Conservation (phyloP, 2,329 filamentous ascomycete genomes). For the Chaetothyriales sp. region DNA sequence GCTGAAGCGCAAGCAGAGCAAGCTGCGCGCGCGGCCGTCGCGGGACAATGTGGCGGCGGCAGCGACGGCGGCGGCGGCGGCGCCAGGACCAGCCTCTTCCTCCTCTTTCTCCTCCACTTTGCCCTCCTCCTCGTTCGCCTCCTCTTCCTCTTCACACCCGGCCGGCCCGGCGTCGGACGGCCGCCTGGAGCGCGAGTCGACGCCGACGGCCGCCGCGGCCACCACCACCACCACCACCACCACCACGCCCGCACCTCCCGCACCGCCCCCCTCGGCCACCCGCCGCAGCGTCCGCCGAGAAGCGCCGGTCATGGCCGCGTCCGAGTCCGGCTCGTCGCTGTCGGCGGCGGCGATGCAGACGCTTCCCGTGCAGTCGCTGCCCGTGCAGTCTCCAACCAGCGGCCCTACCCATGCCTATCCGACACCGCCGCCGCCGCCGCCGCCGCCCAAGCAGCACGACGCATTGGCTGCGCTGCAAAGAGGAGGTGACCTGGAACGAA, state of each 20-base stretch:
- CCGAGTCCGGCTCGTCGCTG: constrained; percentile 39
- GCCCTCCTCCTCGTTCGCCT: too few species aligned
- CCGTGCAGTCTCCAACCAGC: constrained; percentile 32
- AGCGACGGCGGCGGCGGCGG: too few species aligned
- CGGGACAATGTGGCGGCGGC: not conserved
- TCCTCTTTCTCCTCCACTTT: too few species aligned
- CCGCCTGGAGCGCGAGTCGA: not conserved
- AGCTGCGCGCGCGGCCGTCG: constrained; percentile 42
- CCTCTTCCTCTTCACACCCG: not conserved
- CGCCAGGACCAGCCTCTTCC: too few species aligned
- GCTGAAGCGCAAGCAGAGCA: constrained; percentile 91
- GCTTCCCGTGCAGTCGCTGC: constrained; percentile 60
- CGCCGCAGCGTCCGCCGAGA: constrained; percentile 10
- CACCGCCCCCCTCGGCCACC: constrained; percentile 3
- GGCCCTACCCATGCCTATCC: constrained; percentile 34
- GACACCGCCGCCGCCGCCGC: constrained; percentile 58
- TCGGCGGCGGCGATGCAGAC: constrained; percentile 67
- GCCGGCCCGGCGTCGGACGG: not conserved
- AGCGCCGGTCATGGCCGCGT: constrained; percentile 9
- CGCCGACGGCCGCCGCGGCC: not conserved
- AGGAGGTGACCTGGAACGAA: constrained; percentile 79
- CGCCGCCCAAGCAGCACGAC: constrained; percentile 71
- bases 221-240: not conserved
- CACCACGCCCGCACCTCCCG: not conserved
- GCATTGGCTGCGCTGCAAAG: constrained; percentile 81